These are phyloP conservation scores for Rhynchosporium agropyri DNA, from an alignment of 2,329 filamentous ascomycete genomes.

Conservation along the genomic window DNA sequence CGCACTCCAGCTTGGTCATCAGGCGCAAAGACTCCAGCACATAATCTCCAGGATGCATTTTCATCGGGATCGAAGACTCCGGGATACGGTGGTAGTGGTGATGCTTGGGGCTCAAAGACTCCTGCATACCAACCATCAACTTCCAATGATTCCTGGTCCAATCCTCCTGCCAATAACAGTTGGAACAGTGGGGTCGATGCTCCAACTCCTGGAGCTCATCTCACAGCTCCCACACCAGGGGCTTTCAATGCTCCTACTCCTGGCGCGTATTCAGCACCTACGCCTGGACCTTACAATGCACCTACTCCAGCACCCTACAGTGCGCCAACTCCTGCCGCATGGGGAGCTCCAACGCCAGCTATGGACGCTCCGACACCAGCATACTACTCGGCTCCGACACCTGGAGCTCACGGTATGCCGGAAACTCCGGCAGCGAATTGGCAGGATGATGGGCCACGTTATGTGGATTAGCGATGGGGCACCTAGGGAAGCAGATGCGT, in stretches of 20 bases:
- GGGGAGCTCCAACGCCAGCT: slow-evolving; percentile 51
- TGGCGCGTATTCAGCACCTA: slow-evolving; percentile 57
- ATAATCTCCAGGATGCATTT: slow-evolving; percentile 57
- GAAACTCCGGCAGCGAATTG: slow-evolving; percentile 61
- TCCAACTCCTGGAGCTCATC: slow-evolving; percentile 51
- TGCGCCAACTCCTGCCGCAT: slow-evolving; percentile 69
- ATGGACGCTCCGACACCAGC: slow-evolving; percentile 54
- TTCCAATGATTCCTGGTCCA: slow-evolving; percentile 49
- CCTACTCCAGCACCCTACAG: slow-evolving; percentile 50
- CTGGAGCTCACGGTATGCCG: slow-evolving; percentile 47
- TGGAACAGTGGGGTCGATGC: slow-evolving; percentile 60
- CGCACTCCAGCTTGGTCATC: slow-evolving; percentile 80
- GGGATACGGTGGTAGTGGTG: slow-evolving; percentile 63
- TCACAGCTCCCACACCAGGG: slow-evolving; percentile 64
- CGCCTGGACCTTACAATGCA: slow-evolving; percentile 52
- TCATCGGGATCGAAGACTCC: slow-evolving; percentile 77
- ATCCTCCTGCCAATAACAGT: slow-evolving; percentile 21
- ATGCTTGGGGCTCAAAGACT: slow-evolving; percentile 67
- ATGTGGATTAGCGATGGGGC: slow-evolving; percentile 39
- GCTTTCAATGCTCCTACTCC: slow-evolving; percentile 72
- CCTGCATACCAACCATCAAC: slow-evolving; percentile 72
- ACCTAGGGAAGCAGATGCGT: neutral
- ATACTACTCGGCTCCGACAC: slow-evolving; percentile 43
- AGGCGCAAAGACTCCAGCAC: slow-evolving; percentile 71
- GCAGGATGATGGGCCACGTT: slow-evolving; percentile 48